phyloP scores from a whole-genome alignment of 2,329 filamentous ascomycete species.

The Domatiomyces catenatus region DNA sequence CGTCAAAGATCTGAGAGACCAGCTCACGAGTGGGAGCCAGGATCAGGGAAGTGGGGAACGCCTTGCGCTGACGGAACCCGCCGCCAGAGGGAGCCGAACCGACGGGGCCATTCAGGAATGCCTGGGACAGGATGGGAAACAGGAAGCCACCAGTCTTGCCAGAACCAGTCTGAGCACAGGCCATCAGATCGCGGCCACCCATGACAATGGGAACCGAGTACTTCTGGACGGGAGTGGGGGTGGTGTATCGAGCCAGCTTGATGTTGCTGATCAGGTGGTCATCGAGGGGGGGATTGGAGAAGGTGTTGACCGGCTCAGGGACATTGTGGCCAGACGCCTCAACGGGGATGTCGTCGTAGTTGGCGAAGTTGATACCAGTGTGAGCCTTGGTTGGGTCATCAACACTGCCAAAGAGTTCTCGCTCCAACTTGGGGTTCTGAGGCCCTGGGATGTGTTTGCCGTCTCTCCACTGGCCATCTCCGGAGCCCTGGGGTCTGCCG shows the following conservation, averaged over 20 bases:
- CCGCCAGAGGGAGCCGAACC: constrained; percentile 48
- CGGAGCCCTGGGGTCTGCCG: constrained; percentile 58
- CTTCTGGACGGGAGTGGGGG: constrained; percentile 94
- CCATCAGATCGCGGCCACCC: constrained; percentile 95
- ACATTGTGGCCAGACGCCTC: constrained; percentile 90
- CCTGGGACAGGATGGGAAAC: constrained; percentile 97
- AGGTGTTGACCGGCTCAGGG: constrained; percentile 75
- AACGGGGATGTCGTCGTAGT: constrained; percentile 98
- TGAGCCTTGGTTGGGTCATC: constrained; percentile 93
- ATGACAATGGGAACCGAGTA: constrained; percentile 99
- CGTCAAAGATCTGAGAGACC: constrained; percentile 96
- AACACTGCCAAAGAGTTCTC: constrained; percentile 79
- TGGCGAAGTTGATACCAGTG: constrained; percentile 99
- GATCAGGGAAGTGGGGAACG: constrained; percentile 89
- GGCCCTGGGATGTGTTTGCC: constrained; percentile 92
- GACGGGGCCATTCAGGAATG: constrained; percentile 78
- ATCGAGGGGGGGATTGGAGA: constrained; percentile 89
- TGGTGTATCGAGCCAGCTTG: constrained; percentile 81
- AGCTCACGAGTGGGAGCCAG: constrained; percentile 94
- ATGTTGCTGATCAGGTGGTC: constrained; percentile 90
- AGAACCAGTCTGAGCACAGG: constrained; percentile 98
- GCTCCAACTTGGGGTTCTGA: constrained; percentile 75
- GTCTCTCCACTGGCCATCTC: constrained; percentile 90
- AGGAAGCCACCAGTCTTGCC: constrained; percentile 99
- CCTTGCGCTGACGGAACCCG: constrained; percentile 91